Conservation (phyloP, 2,329 filamentous ascomycete genomes). For the Fusarium longipes region DNA sequence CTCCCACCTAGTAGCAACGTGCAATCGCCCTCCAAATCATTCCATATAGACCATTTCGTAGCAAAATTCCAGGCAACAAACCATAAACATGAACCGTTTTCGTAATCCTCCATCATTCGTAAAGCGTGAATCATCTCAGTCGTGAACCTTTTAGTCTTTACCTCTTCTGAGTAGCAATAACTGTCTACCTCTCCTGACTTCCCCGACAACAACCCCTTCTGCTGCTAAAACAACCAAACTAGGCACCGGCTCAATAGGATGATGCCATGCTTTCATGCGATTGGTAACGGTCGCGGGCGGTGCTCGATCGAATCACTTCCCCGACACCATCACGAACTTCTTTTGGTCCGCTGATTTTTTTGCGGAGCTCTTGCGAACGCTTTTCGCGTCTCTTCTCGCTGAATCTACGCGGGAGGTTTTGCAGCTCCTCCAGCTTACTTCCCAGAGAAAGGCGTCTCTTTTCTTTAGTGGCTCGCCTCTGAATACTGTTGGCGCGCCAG, state of each 20-base stretch:
- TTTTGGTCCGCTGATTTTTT: slow-evolving; percentile 69
- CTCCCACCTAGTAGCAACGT: slow-evolving; percentile 22
- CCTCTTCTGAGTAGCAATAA: slow-evolving; percentile 4
- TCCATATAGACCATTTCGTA: slow-evolving; percentile 24
- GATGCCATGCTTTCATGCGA: slow-evolving; percentile 13
- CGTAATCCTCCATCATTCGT: slow-evolving; percentile 37
- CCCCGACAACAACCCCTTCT: slow-evolving; percentile 1
- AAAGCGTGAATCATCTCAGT: slow-evolving; percentile 45
- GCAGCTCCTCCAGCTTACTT: slow-evolving; percentile 63
- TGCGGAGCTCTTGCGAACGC: slow-evolving; percentile 66
- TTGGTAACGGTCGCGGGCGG: slow-evolving; percentile 34
- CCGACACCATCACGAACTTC: slow-evolving; percentile 69
- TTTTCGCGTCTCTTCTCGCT: slow-evolving; percentile 70
- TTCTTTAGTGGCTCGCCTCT: slow-evolving; percentile 42
- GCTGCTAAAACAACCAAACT: background rate
- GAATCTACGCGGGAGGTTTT: slow-evolving; percentile 64
- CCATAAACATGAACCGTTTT: slow-evolving; percentile 30
- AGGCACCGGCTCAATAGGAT: slow-evolving; percentile 2
- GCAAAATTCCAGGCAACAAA: slow-evolving; percentile 32
- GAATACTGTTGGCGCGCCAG: slow-evolving; percentile 50
- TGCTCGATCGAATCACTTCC: slow-evolving; percentile 63
- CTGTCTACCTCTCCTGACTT: background rate
- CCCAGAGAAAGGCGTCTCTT: slow-evolving; percentile 55
- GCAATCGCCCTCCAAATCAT: slow-evolving; percentile 30
- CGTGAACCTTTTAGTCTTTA: slow-evolving; percentile 40